Evolutionary conservation across 805 yeast genomes (phyloP), one percentile per base, ranked within the genome.

Genomic region (Candida sithepensis): DNA sequence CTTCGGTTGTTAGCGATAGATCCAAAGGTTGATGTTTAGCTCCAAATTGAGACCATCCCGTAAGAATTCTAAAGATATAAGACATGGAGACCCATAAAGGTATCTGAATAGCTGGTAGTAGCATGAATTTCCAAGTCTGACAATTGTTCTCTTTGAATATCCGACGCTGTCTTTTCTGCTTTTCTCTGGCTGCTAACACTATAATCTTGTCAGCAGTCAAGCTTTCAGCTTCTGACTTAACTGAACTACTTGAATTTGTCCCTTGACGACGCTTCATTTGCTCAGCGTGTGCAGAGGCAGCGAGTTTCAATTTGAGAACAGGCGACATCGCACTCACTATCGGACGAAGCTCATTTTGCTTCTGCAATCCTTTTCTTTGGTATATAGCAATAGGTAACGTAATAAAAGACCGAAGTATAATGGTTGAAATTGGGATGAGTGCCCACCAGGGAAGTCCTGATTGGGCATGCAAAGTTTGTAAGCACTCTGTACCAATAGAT

Each of bases 81-180:
- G 94, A 84, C 74, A 91, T 72, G 2, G 84, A 72, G 2, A 90
- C 74, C 96, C 97, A 91, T 5, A 91, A 63, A 0, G 98, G 98
- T 19, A 92, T 74, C 61, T 91, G 98, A 16, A 88, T 78, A 0
- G 82, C 68, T 1, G 97, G 97, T 34, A 89, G 69, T 3, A 86
- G 57, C 47, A 81, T 68, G 57, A 86, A 82, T 63, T 90, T 91
- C 89, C 95, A 91, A 48, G 84, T 64, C 59, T 88, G 92, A 45
- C 90, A 87, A 9, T 74, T 70, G 58, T 84, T 73, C 45, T 78
- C 74, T 52, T 76, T 77, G 67, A 85, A 91, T n/a, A 91, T 69
- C 43, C 63, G 63, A 56, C 83, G 81, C 55, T 92, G 95, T 52
- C 95, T 73, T 50, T 80, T 82, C 49, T 91, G 71, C 39, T 84